phyloP scores from a whole-genome alignment of 208 protist genomes.

The Angomonas deanei region DNA sequence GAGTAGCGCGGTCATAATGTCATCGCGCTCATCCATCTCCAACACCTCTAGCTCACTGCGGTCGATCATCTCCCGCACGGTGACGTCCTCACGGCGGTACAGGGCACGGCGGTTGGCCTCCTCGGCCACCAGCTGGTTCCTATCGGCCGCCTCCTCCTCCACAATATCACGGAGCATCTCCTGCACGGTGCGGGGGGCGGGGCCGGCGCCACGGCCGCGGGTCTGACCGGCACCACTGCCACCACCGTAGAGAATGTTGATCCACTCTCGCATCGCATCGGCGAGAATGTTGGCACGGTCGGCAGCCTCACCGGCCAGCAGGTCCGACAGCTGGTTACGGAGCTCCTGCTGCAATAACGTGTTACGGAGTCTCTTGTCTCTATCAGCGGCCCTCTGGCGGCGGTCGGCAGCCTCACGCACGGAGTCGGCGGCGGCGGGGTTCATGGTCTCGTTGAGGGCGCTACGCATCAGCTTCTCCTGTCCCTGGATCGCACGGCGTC shows the following conservation, averaged over 20 bases:
- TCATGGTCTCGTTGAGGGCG: conserved; percentile 45
- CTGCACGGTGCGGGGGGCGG: conserved; percentile 18
- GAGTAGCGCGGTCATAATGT: conserved; percentile 48
- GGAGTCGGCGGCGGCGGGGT: conserved; percentile 16
- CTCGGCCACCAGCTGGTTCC: conserved; percentile 36
- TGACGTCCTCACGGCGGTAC: conserved; percentile 42
- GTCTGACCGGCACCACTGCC: conserved; percentile 1
- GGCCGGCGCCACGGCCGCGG: conserved; percentile 10
- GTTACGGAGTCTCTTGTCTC: not conserved
- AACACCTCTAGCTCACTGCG: conserved; percentile 41
- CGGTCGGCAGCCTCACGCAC: conserved; percentile 19
- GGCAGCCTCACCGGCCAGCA: conserved; percentile 43
- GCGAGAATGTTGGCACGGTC: conserved; percentile 43
- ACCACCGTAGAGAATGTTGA: conserved; percentile 35
- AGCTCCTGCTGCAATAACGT: not conserved
- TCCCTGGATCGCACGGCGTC: conserved; percentile 31
- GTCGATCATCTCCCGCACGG: conserved; percentile 29
- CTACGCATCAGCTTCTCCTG: conserved; percentile 32
- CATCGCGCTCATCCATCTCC: conserved; percentile 45
- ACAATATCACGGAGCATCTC: conserved; percentile 26
- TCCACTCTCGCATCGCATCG: conserved; percentile 50
- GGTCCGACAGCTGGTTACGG: conserved; percentile 26
- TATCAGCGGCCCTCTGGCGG: conserved; percentile 6
- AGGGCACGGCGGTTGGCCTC: conserved; percentile 45
- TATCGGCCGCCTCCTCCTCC: conserved; percentile 40